These are phyloP conservation scores for Phialophora verrucosa DNA, from an alignment of 2,329 filamentous ascomycete genomes.

Conservation along the genomic window DNA sequence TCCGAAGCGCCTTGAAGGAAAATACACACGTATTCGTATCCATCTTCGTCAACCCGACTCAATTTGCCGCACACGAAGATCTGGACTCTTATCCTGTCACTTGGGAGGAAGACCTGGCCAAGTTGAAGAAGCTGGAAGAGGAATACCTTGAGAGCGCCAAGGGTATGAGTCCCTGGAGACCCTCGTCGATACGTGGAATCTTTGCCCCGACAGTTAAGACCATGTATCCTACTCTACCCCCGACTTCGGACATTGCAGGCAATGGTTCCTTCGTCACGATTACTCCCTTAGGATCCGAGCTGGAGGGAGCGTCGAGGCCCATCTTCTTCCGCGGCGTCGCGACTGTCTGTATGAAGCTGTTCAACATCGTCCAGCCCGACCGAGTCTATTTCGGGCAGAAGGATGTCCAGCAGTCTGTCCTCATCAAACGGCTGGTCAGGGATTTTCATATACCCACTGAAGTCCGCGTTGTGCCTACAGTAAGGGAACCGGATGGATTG, in stretches of 20 bases:
- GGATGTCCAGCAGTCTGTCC: slow-evolving; percentile 92
- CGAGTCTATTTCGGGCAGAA: slow-evolving; percentile 95
- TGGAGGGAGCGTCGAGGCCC: slow-evolving; percentile 84
- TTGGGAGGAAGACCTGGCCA: slow-evolving; percentile 76
- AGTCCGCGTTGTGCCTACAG: slow-evolving; percentile 75
- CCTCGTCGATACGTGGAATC: slow-evolving; percentile 68
- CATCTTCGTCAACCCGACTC: slow-evolving; percentile 95
- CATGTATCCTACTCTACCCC: slow-evolving; percentile 86
- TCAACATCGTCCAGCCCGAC: slow-evolving; percentile 80
- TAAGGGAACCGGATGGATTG: slow-evolving; percentile 78
- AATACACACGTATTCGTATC: slow-evolving; percentile 88
- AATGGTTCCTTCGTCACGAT: slow-evolving; percentile 90
- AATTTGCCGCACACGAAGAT: slow-evolving; percentile 90
- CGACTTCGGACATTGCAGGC: slow-evolving; percentile 73
- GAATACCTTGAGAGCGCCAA: slow-evolving; percentile 27
- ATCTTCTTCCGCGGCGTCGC: slow-evolving; percentile 97
- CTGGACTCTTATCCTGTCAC: slow-evolving; percentile 87
- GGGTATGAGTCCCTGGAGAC: slow-evolving; percentile 61
- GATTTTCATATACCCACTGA: slow-evolving; percentile 83
- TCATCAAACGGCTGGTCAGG: slow-evolving; percentile 82
- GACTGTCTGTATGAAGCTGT: slow-evolving; percentile 93
- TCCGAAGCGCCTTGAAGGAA: slow-evolving; percentile 80
- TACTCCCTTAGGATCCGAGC: slow-evolving; percentile 77
- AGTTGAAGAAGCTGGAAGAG: slow-evolving; percentile 63
- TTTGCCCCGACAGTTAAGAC: slow-evolving; percentile 82